Conservation (phyloP, 192 early-diverging fungal species). For the Rhizophagus clarus region DNA sequence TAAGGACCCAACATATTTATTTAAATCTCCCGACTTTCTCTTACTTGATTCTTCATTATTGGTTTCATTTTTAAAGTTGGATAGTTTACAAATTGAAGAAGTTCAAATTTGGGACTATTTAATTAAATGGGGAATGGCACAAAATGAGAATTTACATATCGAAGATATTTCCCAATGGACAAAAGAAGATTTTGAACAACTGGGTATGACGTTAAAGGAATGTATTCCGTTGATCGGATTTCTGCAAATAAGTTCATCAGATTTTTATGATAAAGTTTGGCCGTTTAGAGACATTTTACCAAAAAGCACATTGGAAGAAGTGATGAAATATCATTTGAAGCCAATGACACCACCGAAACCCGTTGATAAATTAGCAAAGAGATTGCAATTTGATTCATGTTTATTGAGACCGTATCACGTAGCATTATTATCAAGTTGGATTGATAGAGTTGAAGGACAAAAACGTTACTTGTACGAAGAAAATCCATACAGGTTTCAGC, state of each 20-base stretch:
- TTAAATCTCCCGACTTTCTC: constrained; percentile 16
- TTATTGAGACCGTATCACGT: constrained; percentile 11
- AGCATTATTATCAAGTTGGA: constrained; percentile 22
- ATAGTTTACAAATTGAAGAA: constrained; percentile 26
- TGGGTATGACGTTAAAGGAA: neutral
- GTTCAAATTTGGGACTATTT: constrained; percentile 24
- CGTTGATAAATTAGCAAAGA: neutral
- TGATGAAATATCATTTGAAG: constrained; percentile 24
- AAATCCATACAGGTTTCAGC: constrained; percentile 21
- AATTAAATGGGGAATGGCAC: neutral
- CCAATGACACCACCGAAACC: neutral
- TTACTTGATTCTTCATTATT: constrained; percentile 14
- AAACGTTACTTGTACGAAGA: constrained; percentile 26
- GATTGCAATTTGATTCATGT: constrained; percentile 24
- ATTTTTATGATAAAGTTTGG: constrained; percentile 31
- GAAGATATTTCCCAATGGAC: neutral
- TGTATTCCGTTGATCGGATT: constrained; percentile 25
- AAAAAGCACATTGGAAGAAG: constrained; percentile 3
- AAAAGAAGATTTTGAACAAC: constrained; percentile 3
- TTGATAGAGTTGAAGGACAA: constrained; percentile 26
- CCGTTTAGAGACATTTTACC: constrained; percentile 5
- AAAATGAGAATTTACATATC: neutral
- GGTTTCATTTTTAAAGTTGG: constrained; percentile 14
- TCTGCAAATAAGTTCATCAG: constrained; percentile 11
- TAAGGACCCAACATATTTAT: constrained; percentile 7